Evolutionary conservation across 176 grass and related monocot species (phyloP).

Genomic region (Raddia distichophylla): DNA sequence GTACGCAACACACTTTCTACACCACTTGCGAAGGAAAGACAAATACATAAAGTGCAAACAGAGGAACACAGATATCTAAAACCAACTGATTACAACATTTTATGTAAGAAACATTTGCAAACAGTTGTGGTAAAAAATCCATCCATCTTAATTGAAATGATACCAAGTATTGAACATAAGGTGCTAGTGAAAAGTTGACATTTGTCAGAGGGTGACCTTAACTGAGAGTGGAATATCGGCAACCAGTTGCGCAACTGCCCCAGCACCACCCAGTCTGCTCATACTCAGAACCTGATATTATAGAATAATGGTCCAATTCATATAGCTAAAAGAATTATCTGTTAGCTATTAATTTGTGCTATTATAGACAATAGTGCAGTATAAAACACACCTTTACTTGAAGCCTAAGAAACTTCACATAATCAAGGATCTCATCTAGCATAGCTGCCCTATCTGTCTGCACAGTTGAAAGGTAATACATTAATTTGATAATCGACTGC

Average conservation of each 20-base stretch:
- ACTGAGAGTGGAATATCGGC: conserved; percentile 84
- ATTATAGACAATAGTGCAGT: not conserved
- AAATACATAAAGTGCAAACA: not conserved
- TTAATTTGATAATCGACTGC: not conserved
- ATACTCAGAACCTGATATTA: conserved; percentile 78
- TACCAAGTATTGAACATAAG: not conserved
- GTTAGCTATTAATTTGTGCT: not conserved
- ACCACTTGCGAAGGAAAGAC: not conserved
- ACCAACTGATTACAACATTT: conserved; percentile 14
- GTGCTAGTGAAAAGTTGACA: not conserved
- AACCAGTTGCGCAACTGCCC: conserved; percentile 86
- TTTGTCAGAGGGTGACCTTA: conserved; percentile 51
- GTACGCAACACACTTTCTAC: not conserved
- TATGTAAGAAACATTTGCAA: conserved; percentile 10
- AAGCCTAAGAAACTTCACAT: conserved; percentile 93
- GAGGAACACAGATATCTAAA: conserved; percentile 6
- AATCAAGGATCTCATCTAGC: conserved; percentile 94
- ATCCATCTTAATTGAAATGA: conserved; percentile 27
- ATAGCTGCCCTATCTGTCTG: conserved; percentile 95
- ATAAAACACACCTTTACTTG: conserved; percentile 78
- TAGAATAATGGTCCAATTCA: conserved; percentile 9
- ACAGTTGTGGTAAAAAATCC: conserved; percentile 1
- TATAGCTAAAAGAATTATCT: not conserved
- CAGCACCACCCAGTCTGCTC: conserved; percentile 89
- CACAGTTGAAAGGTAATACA: conserved; percentile 44